Evolutionary conservation across 2,329 filamentous ascomycete species (phyloP), one percentile per base, ranked within the genome.

Genomic region (Fusarium udum): DNA sequence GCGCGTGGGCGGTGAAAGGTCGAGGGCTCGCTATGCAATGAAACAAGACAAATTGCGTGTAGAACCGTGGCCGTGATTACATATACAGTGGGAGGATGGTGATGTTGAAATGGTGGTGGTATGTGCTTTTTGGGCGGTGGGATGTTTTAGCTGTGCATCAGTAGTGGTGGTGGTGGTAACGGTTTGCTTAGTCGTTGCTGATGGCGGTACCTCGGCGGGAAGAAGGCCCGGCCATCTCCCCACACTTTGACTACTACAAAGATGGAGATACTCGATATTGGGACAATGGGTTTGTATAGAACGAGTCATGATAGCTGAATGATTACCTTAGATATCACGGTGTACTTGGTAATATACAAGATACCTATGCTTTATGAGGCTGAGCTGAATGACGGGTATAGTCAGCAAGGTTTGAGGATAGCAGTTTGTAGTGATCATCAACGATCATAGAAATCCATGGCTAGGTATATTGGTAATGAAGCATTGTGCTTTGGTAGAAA

Each of bases 141-240:
- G 51, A 71, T 75, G 71, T 68, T 67, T 69, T 72, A 67, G 60
- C 39, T 58, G 31, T 52, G 31, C 31, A 52, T 52, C 48, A 14
- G n/a, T 52, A 34, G 16, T 45, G n/a, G n/a, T 28, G 18, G 48
- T n/a, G 22, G 46, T 51, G 31, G 61, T 65, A 59, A 52, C 67
- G 67, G 42, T 42, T 70, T 70, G 55, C 67, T 68, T 57, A 67
- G 53, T 73, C 49, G 59, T 56, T 58, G 62, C 56, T 70, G 70
- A 51, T 67, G 61, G 67, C 62, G 43, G 62, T 60, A 64, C 71
- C 53, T 75, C 71, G 72, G 74, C 71, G 51, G 72, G 73, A 69
- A 74, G 74, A 77, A 74, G 62, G 69, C 71, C 75, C 69, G 75
- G 66, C 26, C 46, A 42, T 71, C 60, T 52, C 66, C 66, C 67